Evolutionary conservation across 768 basidiomycete genomes (phyloP).

Genomic region (Hebeloma cylindrosporum): DNA sequence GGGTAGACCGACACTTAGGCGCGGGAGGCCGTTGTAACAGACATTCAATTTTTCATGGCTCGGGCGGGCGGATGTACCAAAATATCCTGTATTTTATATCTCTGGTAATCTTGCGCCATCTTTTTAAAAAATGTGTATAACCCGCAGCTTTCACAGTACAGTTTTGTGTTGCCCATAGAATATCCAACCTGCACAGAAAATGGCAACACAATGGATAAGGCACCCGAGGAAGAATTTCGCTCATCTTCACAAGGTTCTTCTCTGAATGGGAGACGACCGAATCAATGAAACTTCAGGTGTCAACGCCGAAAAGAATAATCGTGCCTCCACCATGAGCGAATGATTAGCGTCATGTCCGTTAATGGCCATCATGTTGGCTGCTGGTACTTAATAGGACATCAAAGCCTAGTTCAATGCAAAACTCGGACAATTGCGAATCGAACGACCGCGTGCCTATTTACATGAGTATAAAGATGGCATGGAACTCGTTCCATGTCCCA

Average conservation of each 20-base stretch:
- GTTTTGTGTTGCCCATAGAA: slow-evolving; percentile 36
- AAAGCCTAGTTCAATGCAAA: slow-evolving; percentile 43
- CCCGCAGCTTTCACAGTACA: no score
- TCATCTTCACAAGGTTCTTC: no score
- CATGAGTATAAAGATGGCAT: slow-evolving; percentile 66
- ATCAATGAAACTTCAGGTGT: no score
- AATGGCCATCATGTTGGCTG: no score
- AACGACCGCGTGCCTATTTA: no score
- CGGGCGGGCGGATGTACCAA: slow-evolving; percentile 2
- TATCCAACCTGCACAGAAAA: slow-evolving; percentile 33
- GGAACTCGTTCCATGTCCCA: slow-evolving; percentile 45
- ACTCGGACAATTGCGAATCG: neutral
- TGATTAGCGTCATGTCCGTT: no score
- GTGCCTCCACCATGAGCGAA: slow-evolving; percentile 83
- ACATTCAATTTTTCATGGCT: slow-evolving; percentile 12
- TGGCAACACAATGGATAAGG: neutral
- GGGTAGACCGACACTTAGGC: neutral
- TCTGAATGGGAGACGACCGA: slow-evolving; percentile 51
- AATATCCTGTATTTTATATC: slow-evolving; percentile 4
- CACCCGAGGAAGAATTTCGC: no score
- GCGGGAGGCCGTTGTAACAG: slow-evolving; percentile 9
- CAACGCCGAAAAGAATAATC: no score
- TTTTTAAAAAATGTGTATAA: neutral
- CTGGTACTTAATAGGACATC: no score
- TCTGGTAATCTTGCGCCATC: neutral